phyloP scores from a whole-genome alignment of 441 rosid species.

The Erodium texanum region DNA sequence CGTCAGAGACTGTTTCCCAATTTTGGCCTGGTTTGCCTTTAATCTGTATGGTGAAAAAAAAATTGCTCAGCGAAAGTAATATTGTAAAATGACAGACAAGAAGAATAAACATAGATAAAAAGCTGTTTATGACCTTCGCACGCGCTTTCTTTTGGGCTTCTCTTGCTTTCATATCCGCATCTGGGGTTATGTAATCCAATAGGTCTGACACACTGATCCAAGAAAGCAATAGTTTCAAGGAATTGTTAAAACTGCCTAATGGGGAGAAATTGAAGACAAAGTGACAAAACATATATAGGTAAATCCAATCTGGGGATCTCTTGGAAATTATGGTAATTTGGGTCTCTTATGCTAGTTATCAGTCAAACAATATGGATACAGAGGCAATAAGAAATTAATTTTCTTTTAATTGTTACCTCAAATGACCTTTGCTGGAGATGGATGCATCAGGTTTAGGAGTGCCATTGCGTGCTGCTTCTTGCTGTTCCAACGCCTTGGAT shows the following conservation, averaged over 20 bases:
- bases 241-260: constrained; percentile 8
- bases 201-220: constrained; percentile 73
- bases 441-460: constrained; percentile 82
- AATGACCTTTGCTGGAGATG: constrained; percentile 78
- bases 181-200: constrained; percentile 72
- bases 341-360: neutral
- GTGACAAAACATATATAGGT: neutral
- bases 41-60: constrained; percentile 36
- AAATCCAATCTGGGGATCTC: neutral
- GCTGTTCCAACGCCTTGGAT: constrained; percentile 75
- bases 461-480: constrained; percentile 82
- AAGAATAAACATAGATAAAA: constrained; percentile 13
- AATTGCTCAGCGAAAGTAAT: constrained; percentile 10
- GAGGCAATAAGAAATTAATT: constrained; percentile 7
- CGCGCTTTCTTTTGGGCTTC: constrained; percentile 72
- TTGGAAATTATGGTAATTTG: constrained; percentile 2
- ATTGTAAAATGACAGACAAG: constrained; percentile 6
- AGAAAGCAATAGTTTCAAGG: constrained; percentile 16
- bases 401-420: constrained; percentile 37
- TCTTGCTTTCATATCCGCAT: constrained; percentile 55
- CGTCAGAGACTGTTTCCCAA: constrained; percentile 49
- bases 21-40: constrained; percentile 62
- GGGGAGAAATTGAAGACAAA: neutral
- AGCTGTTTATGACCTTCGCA: constrained; percentile 38
- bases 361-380: neutral